phyloP scores from a whole-genome alignment of 768 basidiomycete genomes.

The Leccinellum albellum region DNA sequence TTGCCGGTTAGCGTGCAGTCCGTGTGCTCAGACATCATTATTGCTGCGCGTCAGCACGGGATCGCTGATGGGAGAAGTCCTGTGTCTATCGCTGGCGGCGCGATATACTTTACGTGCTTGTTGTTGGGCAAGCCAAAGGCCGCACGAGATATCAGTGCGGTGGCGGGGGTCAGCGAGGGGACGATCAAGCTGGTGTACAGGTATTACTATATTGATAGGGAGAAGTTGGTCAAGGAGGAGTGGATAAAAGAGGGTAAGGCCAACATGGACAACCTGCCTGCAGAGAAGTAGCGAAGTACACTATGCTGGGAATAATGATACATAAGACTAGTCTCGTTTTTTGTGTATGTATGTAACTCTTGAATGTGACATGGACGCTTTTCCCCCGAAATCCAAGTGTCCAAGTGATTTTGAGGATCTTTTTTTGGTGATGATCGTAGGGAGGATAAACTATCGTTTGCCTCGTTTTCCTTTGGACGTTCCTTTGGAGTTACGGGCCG shows the following conservation, averaged over 20 bases:
- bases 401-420: background rate
- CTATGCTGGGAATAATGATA: too few relatives aligned
- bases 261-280: constrained; percentile 32
- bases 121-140: constrained; percentile 72
- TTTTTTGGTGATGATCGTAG: background rate
- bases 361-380: background rate
- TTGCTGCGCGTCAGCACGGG: constrained; percentile 74
- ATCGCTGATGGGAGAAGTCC: constrained; percentile 93
- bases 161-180: constrained; percentile 93
- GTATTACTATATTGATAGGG: constrained; percentile 67
- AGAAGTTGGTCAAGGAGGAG: constrained; percentile 78
- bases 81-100: constrained; percentile 97
- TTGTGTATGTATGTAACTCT: constrained; percentile 7
- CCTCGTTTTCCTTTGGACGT: constrained; percentile 28
- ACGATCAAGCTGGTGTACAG: constrained; percentile 91
- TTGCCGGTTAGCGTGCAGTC: constrained; percentile 78
- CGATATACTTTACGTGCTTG: constrained; percentile 89
- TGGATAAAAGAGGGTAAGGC: constrained; percentile 83
- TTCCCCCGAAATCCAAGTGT: background rate
- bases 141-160: constrained; percentile 80
- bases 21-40: constrained; percentile 79
- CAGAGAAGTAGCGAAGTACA: constrained; percentile 19
- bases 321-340: background rate
- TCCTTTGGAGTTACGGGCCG: constrained; percentile 21
- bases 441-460: constrained; percentile 14